A percentile compares a stretch with the other conserved stretches of the same genome.
Evolutionary conservation across 2,329 filamentous ascomycete genomes (phyloP).

Genomic region (Sporothrix curviconia): DNA sequence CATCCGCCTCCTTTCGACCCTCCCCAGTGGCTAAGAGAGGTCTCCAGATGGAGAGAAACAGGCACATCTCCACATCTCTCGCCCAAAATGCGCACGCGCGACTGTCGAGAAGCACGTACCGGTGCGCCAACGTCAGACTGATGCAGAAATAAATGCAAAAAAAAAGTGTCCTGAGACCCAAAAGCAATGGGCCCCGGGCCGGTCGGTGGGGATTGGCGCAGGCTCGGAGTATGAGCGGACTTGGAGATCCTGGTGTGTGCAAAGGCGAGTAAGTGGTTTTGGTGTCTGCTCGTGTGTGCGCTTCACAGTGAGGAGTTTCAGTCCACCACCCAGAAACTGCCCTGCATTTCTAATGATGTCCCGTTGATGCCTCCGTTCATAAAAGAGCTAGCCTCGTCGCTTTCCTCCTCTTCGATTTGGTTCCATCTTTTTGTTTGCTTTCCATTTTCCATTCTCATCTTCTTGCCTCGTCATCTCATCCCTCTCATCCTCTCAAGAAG

Average conservation of each 20-base stretch:
- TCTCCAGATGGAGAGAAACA: not conserved
- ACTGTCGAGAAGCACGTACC: not conserved
- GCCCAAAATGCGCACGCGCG: not conserved
- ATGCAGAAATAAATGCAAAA: not conserved
- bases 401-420: not conserved
- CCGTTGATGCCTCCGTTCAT: not conserved
- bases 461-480: not conserved
- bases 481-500: not conserved
- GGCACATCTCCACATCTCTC: not conserved
- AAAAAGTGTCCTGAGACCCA: slow-evolving; percentile 10
- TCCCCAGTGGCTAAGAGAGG: not conserved
- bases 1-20: not conserved
- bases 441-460: not conserved
- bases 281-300: not conserved
- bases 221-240: not conserved
- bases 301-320: not conserved
- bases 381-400: not conserved
- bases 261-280: not conserved
- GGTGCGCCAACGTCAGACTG: not conserved
- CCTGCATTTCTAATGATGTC: not conserved
- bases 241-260: slow-evolving; percentile 5
- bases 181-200: not conserved
- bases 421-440: not conserved
- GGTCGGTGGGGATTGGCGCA: not conserved
- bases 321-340: not conserved